phyloP scores from a whole-genome alignment of 176 grass and related monocot species.

The Avena insularis region DNA sequence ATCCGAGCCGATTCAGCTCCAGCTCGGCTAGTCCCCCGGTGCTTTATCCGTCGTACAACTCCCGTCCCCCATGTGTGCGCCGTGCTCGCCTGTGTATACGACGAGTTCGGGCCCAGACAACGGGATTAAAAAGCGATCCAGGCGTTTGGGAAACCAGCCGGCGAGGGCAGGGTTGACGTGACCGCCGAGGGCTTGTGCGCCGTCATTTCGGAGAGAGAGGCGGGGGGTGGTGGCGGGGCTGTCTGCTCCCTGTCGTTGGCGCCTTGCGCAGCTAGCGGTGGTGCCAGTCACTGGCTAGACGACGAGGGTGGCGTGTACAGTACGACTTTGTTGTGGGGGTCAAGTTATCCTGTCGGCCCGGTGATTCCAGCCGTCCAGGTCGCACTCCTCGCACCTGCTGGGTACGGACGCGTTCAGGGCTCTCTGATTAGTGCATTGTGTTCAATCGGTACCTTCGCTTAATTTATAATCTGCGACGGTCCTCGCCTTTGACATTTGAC shows the following conservation, averaged over 20 bases:
- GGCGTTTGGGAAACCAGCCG: background rate
- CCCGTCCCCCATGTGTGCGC: too few species aligned
- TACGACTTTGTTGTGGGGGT: background rate
- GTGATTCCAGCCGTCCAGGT: background rate
- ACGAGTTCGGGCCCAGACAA: background rate
- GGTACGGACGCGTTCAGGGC: background rate
- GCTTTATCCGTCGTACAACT: background rate
- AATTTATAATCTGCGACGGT: background rate
- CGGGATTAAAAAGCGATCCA: background rate
- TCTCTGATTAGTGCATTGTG: background rate
- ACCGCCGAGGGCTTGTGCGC: background rate
- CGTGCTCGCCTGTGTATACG: too few species aligned
- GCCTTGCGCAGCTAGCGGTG: background rate
- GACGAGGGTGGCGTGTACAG: background rate
- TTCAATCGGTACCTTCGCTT: background rate
- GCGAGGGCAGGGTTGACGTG: background rate
- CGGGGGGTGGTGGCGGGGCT: background rate
- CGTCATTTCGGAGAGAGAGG: background rate
- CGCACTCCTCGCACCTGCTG: background rate
- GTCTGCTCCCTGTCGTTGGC: background rate
- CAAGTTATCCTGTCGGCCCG: constrained; percentile 5
- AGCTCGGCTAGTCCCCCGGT: constrained; percentile 7
- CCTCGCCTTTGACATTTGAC: background rate
- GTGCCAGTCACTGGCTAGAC: background rate
- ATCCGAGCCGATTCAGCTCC: constrained; percentile 16